Base-by-base conservation (phyloP, 164 flowering plant genomes). In the Vitis cinerea region DNA sequence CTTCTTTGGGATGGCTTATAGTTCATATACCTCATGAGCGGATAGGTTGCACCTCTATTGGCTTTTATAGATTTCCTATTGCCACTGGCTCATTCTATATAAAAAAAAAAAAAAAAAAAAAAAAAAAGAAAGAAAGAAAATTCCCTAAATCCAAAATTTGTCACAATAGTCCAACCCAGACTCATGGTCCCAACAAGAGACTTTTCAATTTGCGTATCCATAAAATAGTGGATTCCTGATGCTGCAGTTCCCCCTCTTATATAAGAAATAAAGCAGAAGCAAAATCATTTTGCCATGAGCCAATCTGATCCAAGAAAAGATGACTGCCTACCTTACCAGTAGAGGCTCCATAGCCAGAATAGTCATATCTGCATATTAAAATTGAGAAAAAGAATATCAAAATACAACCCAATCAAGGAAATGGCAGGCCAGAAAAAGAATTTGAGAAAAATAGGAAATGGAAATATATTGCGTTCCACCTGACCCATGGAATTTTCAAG, bases 321-420 rank as follows among this genome's bases (percentile, higher is more conserved):
- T 14, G 59, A 63, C 15, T 44, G 23, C 85, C 37, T 86, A 95
- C 99, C 92, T 89, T 86, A 31, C 99, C 99, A 64, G 91, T 83
- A 30, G 99, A 95, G 14, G 95, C 97, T 67, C 99, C 99, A 82
- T 93, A 95, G 16, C 99, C 99, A 44, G 98, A 89, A 77, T 95
- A 95, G 69, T 95, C 99, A 73, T 93, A 95, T 72, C 99, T 93
- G 88, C 88, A 84, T 15, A 73, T 50, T 10, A 57, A 76, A 44
- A 71, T 61, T 56, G 59, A 50, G 16, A 52, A 30, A 47, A 17
- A 66, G 55, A 47, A 65, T 31, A 71, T 67, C 72, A 78, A 70
- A 58, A n/a, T 14, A 50, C 13, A 30, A 68, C 51, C 11, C 63
- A 44, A 72, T 15, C 27, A 54, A 64, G 57, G 13, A 50, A 59